Evolutionary conservation across 768 basidiomycete genomes (phyloP).

Genomic region (Agrocybe praecox): DNA sequence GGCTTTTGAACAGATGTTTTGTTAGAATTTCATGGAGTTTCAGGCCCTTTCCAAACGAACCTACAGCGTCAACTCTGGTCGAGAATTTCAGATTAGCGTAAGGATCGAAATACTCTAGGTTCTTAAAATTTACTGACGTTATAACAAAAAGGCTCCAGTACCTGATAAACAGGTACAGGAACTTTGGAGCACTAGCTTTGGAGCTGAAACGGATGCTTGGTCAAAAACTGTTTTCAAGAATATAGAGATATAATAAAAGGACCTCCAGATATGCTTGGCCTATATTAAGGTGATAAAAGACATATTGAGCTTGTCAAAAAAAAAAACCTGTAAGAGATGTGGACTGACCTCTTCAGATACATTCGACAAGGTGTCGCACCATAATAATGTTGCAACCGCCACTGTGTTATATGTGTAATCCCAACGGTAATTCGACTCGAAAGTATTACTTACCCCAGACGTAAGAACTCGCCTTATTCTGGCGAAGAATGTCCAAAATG

Average conservation of each 20-base stretch:
- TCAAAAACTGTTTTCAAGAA: neutral
- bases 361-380: neutral
- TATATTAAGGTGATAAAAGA: neutral
- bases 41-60: neutral
- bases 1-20: neutral
- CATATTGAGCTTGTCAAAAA: neutral
- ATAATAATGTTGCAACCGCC: neutral
- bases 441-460: neutral
- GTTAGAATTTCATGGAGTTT: no score
- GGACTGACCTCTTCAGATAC: neutral
- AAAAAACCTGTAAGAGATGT: neutral
- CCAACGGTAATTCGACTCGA: neutral
- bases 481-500: neutral
- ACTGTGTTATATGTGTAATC: neutral
- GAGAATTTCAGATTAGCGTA: neutral
- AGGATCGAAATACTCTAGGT: neutral
- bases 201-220: neutral
- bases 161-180: slow-evolving; percentile 2
- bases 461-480: neutral
- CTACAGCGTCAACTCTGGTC: neutral
- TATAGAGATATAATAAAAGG: neutral
- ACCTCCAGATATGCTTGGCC: slow-evolving; percentile 4
- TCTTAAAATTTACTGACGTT: neutral
- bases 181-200: neutral
- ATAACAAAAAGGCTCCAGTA: slow-evolving; percentile 3